phyloP scores from a whole-genome alignment of 169 alveolate species.

The Plasmodium vinckei region DNA sequence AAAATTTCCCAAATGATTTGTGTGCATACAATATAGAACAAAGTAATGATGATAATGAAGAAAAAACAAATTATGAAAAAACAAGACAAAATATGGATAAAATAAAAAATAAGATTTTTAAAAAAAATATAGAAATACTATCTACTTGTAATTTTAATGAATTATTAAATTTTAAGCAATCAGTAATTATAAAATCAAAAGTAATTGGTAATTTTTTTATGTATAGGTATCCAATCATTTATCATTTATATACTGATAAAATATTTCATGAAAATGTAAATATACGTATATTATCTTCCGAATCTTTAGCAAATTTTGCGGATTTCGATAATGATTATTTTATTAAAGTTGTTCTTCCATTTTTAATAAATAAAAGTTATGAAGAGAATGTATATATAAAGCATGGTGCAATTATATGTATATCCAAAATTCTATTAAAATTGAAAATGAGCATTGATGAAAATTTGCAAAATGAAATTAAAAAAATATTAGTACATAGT shows the following conservation, averaged over 20 bases:
- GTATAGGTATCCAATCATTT: slow-evolving; percentile 67
- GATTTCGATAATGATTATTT: slow-evolving; percentile 15
- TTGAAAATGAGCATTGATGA: slow-evolving; percentile 36
- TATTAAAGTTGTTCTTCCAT: slow-evolving; percentile 59
- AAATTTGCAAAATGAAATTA: slow-evolving; percentile 67
- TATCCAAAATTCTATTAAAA: slow-evolving; percentile 57
- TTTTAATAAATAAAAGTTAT: slow-evolving; percentile 70
- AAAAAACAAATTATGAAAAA: neutral
- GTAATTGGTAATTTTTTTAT: slow-evolving; percentile 40
- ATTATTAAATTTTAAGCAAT: slow-evolving; percentile 48
- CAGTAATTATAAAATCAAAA: slow-evolving; percentile 60
- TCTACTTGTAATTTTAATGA: slow-evolving; percentile 67
- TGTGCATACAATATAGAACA: neutral
- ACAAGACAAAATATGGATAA: slow-evolving; percentile 9
- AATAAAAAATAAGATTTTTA: slow-evolving; percentile 27
- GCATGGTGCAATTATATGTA: slow-evolving; percentile 69
- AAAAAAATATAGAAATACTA: slow-evolving; percentile 34
- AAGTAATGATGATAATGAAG: neutral
- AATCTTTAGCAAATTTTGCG: slow-evolving; percentile 62
- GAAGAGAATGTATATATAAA: slow-evolving; percentile 54
- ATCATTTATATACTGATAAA: slow-evolving; percentile 59
- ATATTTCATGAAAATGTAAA: slow-evolving; percentile 62
- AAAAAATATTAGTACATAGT: slow-evolving; percentile 40
- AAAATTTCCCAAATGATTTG: slow-evolving; percentile 1
- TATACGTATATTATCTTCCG: slow-evolving; percentile 43